Percentiles rank a stretch among this genome's conserved stretches.
Conservation (phyloP, 192 early-diverging fungal genomes). For the Fimicolochytrium jonesii region DNA sequence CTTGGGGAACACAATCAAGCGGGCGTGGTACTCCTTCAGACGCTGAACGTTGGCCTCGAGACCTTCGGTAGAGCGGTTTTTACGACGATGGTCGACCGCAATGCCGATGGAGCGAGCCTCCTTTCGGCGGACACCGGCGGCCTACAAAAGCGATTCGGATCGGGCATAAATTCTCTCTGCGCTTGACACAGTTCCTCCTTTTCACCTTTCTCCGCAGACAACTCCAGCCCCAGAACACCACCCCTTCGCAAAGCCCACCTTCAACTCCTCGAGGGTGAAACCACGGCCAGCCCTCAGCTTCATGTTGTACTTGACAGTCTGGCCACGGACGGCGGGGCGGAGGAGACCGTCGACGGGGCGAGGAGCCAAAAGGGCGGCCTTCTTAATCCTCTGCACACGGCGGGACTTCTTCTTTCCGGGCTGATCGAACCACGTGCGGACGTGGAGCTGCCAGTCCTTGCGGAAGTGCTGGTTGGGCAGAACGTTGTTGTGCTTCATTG, state of each 20-base stretch:
- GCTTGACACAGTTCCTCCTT: too few relatives aligned
- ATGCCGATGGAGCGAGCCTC: constrained; percentile 93
- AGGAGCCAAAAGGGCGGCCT: constrained; percentile 94
- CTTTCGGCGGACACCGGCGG: constrained; percentile 88
- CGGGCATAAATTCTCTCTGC: background rate
- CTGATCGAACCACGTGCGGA: constrained; percentile 99
- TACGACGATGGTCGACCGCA: constrained; percentile 93
- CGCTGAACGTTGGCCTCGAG: constrained; percentile 89
- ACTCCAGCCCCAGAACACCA: too few relatives aligned
- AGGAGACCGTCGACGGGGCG: constrained; percentile 93
- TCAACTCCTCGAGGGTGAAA: constrained; percentile 97
- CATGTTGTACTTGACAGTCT: constrained; percentile 96
- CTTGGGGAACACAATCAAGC: constrained; percentile 95
- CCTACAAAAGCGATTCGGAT: constrained; percentile 48
- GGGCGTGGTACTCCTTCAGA: constrained; percentile 88
- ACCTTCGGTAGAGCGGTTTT: constrained; percentile 94
- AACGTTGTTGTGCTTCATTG: constrained; percentile 90
- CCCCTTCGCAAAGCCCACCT: constrained; percentile 55
- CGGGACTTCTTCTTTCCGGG: constrained; percentile 91
- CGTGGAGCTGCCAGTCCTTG: constrained; percentile 86
- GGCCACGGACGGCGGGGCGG: constrained; percentile 94
- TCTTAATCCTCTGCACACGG: constrained; percentile 80
- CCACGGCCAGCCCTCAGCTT: constrained; percentile 95
- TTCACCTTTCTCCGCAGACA: too few relatives aligned
- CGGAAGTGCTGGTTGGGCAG: constrained; percentile 95